A percentile compares a stretch with the other conserved stretches of the same genome.
These are phyloP conservation scores for Striga asiatica DNA, from an alignment of 257 asterid species.

Conservation along the genomic window DNA sequence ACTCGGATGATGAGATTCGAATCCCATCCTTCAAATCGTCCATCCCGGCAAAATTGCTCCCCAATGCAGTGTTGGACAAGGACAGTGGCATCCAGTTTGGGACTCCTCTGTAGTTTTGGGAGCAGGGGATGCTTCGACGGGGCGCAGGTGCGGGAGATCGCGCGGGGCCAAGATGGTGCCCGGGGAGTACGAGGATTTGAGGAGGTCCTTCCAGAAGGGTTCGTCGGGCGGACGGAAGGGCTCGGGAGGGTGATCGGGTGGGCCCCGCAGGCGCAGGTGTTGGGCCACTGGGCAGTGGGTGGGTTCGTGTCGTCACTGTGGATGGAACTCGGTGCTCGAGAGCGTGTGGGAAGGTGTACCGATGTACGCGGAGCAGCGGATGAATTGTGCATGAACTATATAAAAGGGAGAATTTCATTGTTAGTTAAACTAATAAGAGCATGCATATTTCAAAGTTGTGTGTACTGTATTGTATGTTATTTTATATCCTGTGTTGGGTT, in stretches of 20 bases:
- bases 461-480: too few species aligned
- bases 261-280: constrained; percentile 39
- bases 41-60: constrained; percentile 28
- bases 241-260: constrained; percentile 40
- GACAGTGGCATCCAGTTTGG: too few species aligned
- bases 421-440: too few species aligned
- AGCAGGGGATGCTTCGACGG: constrained; percentile 15
- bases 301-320: constrained; percentile 36
- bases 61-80: too few species aligned
- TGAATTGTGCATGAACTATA: too few species aligned
- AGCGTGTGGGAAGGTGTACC: constrained; percentile 36
- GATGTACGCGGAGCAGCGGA: constrained; percentile 31
- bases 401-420: too few species aligned
- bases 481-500: too few species aligned
- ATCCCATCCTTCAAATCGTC: constrained; percentile 12
- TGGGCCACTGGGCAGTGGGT: constrained; percentile 30
- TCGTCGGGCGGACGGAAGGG: constrained; percentile 30
- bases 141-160: constrained; percentile 30
- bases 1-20: constrained; percentile 5
- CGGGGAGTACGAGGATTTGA: constrained; percentile 16
- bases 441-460: too few species aligned
- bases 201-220: constrained; percentile 39
- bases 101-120: too few species aligned
- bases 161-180: constrained; percentile 22
- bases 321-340: constrained; percentile 31